phyloP scores from a whole-genome alignment of 2,329 filamentous ascomycete species.

The Aschersonia sp. region DNA sequence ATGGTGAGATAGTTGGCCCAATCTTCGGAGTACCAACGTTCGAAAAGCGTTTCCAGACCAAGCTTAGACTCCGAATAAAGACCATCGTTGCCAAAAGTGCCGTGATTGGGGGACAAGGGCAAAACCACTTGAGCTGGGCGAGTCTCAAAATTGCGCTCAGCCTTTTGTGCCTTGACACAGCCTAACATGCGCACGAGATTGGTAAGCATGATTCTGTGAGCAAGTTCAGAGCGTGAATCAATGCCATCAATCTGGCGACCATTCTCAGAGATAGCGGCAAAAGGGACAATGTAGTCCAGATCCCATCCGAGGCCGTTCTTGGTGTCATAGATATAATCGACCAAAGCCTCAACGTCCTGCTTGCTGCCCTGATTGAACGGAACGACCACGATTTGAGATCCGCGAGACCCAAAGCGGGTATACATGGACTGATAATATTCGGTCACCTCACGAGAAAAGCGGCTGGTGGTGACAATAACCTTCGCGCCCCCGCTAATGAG shows the following conservation, averaged over 20 bases:
- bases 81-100: slow-evolving; percentile 94
- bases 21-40: slow-evolving; percentile 93
- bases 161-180: slow-evolving; percentile 81
- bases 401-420: slow-evolving; percentile 79
- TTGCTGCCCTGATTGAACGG: slow-evolving; percentile 99
- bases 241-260: slow-evolving; percentile 94
- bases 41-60: slow-evolving; percentile 92
- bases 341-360: slow-evolving; percentile 86
- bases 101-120: slow-evolving; percentile 93
- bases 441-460: slow-evolving; percentile 92
- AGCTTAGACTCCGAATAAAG: slow-evolving; percentile 98
- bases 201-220: slow-evolving; percentile 97
- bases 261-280: slow-evolving; percentile 95
- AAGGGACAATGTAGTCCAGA: slow-evolving; percentile 88
- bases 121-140: slow-evolving; percentile 93
- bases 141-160: slow-evolving; percentile 77
- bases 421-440: slow-evolving; percentile 99
- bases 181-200: slow-evolving; percentile 88
- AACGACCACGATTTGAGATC: slow-evolving; percentile 93
- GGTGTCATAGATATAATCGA: slow-evolving; percentile 91
- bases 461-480: slow-evolving; percentile 90
- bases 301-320: slow-evolving; percentile 98
- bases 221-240: slow-evolving; percentile 94
- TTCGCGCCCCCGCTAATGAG: slow-evolving; percentile 93
- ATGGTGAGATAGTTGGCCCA: slow-evolving; percentile 98